Percentiles rank a stretch among this genome's conserved stretches.
Conservation (phyloP, 2,329 filamentous ascomycete genomes). For the Ophiostoma tasmaniense region DNA sequence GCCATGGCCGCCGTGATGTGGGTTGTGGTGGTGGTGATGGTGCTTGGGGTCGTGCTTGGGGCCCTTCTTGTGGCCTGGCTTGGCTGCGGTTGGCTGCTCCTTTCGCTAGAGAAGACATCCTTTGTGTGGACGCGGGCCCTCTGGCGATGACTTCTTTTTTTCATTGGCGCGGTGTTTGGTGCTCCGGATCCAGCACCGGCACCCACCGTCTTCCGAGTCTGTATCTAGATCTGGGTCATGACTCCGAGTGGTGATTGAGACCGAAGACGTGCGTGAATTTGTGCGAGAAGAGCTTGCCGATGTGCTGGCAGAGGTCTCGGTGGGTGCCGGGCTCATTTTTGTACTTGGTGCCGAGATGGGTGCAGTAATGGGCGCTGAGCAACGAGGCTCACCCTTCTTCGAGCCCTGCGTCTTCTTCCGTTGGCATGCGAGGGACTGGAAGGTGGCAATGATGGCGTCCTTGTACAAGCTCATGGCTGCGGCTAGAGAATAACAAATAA, state of each 20-base stretch:
- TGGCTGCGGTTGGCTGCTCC: not conserved
- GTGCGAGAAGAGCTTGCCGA: not conserved
- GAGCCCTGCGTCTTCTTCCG: not conserved
- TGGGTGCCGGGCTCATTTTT: not conserved
- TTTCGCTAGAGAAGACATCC: not conserved
- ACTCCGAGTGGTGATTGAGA: not conserved
- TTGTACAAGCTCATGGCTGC: not conserved
- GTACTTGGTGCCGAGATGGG: not conserved
- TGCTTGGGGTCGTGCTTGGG: not conserved
- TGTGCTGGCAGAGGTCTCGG: not conserved
- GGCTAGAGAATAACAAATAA: not conserved
- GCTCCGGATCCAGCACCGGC: not conserved
- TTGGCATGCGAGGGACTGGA: not conserved
- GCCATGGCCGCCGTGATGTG: not conserved
- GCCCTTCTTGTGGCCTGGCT: not conserved
- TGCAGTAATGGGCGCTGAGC: not conserved
- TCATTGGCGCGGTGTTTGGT: not conserved
- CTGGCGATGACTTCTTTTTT: not conserved
- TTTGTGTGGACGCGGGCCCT: not conserved
- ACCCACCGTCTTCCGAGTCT: not conserved
- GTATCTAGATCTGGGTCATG: not conserved
- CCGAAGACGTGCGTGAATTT: not conserved
- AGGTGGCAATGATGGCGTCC: not conserved
- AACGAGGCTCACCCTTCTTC: not conserved
- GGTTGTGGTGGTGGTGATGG: not conserved